Evolutionary conservation across 179 eudicot genomes (phyloP).

Genomic region (Drosera spatulata): DNA sequence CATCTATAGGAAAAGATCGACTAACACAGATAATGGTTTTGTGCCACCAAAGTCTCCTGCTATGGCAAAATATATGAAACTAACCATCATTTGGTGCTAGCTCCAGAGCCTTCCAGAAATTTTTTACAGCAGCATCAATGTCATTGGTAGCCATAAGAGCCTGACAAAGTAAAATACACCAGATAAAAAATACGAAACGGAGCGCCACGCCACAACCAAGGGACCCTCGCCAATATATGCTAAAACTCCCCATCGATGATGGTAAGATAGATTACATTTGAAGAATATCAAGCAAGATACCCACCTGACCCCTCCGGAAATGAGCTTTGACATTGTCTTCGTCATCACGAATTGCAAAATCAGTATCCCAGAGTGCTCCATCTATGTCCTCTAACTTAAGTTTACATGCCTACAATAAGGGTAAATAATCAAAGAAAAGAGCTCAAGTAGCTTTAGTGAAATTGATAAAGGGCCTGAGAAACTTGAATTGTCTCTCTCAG

Average conservation of each 20-base stretch:
- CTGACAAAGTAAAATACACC: conserved; percentile 19
- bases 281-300: conserved; percentile 3
- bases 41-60: not conserved
- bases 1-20: too few species aligned
- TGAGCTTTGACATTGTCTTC: conserved; percentile 45
- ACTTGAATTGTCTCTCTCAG: not conserved
- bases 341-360: conserved; percentile 44
- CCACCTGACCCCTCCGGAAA: conserved; percentile 41
- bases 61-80: not conserved
- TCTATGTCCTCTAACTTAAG: conserved; percentile 27
- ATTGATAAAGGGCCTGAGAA: too few species aligned
- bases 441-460: too few species aligned
- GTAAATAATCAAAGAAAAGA: too few species aligned
- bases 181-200: not conserved
- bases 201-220: too few species aligned
- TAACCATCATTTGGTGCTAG: conserved; percentile 77
- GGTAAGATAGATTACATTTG: too few species aligned
- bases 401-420: conserved; percentile 30
- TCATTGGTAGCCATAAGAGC: conserved; percentile 61
- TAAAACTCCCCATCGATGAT: too few species aligned
- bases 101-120: conserved; percentile 57
- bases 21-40: too few species aligned
- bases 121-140: conserved; percentile 63
- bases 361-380: conserved; percentile 42
- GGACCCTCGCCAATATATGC: too few species aligned